phyloP scores from a whole-genome alignment of 2,329 filamentous ascomycete genomes.

The Aspergillus ochraceoroseus region DNA sequence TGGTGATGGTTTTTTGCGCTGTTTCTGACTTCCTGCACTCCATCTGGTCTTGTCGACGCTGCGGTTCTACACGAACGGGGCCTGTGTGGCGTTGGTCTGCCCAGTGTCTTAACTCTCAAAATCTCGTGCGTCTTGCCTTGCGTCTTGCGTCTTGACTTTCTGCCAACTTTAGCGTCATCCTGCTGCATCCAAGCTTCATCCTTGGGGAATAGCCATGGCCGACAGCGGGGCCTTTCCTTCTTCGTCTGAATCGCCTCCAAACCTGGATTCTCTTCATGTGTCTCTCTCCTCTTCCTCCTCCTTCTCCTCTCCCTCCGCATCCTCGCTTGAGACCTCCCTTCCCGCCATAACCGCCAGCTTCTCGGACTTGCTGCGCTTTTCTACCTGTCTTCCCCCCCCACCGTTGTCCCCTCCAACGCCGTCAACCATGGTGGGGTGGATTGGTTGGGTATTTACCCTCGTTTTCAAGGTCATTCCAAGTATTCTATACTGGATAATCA shows the following conservation, averaged over 20 bases:
- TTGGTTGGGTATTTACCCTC: conserved; percentile 48
- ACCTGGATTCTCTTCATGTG: conserved; percentile 13
- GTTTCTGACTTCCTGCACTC: conserved; percentile 1
- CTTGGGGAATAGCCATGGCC: conserved; percentile 15
- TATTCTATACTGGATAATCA: conserved; percentile 70
- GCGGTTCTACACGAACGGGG: too few relatives aligned
- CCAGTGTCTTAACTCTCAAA: too few relatives aligned
- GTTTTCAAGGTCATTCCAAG: conserved; percentile 53
- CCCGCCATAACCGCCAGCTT: conserved; percentile 23
- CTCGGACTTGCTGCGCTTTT: conserved; percentile 18
- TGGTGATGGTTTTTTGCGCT: conserved; percentile 13
- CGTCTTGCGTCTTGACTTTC: not conserved
- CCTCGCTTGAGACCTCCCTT: conserved; percentile 10
- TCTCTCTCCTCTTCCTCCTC: conserved; percentile 16
- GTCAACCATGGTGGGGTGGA: conserved; percentile 42
- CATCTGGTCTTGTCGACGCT: too few relatives aligned
- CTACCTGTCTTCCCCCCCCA: conserved; percentile 25
- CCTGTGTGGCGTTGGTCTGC: conserved; percentile 5
- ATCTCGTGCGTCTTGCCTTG: too few relatives aligned
- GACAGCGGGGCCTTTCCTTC: conserved; percentile 13
- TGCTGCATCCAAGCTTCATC: conserved; percentile 11
- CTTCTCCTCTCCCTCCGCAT: conserved; percentile 20
- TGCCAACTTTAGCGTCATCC: conserved; percentile 15
- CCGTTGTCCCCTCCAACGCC: conserved; percentile 29
- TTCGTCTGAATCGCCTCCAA: conserved; percentile 11